phyloP scores from a whole-genome alignment of 768 basidiomycete genomes.

The Clitopilus hobsonii region DNA sequence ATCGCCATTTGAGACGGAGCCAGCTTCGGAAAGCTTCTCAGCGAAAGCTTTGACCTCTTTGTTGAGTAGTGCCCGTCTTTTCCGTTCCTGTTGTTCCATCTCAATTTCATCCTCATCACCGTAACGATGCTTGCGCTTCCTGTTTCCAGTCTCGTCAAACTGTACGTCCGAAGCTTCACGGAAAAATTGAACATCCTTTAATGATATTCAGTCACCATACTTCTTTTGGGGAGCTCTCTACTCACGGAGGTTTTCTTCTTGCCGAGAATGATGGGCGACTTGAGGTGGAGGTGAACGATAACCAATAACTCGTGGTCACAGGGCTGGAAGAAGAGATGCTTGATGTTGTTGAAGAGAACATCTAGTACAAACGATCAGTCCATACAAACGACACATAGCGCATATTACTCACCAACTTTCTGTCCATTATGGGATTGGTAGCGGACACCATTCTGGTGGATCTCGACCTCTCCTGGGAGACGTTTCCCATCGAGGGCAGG shows the following conservation, averaged over 20 bases:
- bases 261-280: constrained; percentile 95
- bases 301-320: constrained; percentile 95
- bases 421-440: constrained; percentile 87
- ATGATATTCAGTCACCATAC: not conserved
- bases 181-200: constrained; percentile 94
- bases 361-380: constrained; percentile 41
- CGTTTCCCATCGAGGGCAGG: constrained; percentile 95
- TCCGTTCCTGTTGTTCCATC: constrained; percentile 95
- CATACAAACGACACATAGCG: not conserved
- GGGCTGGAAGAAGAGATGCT: constrained; percentile 98
- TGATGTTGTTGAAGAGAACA: constrained; percentile 93
- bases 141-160: constrained; percentile 99
- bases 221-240: constrained; percentile 3
- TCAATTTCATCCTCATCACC: constrained; percentile 99
- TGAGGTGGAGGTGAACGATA: constrained; percentile 90
- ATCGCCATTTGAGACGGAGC: constrained; percentile 51
- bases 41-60: constrained; percentile 93
- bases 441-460: constrained; percentile 94
- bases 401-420: constrained; percentile 73
- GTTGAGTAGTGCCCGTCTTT: constrained; percentile 83
- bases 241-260: constrained; percentile 95
- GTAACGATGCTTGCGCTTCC: constrained; percentile 94
- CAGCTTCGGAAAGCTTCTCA: constrained; percentile 84
- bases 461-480: constrained; percentile 95
- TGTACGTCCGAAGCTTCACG: constrained; percentile 96